Evolutionary conservation across 495 filamentous ascomycete species (phyloP), one percentile per base, ranked within the genome.

Genomic region (Parachaetomium inaequale): DNA sequence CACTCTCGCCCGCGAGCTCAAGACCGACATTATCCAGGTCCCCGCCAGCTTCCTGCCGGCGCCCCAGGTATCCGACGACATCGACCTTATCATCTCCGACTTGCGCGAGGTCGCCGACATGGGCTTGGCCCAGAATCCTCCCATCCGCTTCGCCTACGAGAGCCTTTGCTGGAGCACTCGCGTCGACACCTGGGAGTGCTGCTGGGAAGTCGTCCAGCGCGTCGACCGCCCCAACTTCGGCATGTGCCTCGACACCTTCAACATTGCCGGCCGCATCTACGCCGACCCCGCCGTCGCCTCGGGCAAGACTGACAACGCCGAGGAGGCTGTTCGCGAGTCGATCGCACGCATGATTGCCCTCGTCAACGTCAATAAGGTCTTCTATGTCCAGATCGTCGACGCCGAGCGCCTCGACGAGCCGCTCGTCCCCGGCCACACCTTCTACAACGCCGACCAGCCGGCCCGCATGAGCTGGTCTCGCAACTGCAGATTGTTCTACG

Each of bases 301-400:
- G 0, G 87, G 90, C 3, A 75, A 76, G 31, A 83, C 79, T 0
- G 69, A 76, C 12, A 79, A 87, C 64, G 87, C 86, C 6, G 85
- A 87, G 0, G 75, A 73, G 2, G 82, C 82, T 8, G 75, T 91
- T 15, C 71, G 74, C 23, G 76, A 74, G 11, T 88, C 86, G 4
- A 74, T 95, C 42, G 70, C 75, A 10, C 76, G 78, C 49, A 76
- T 94, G 32, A 74, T 84, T 0, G 62, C 72, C 0, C 76, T 75
- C 1, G 79, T 93, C 40, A 84, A 90, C 54, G 73, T 85, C 4
- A 70, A 74, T 40, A 93, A 92, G 76, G 79, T 95, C 7, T 91
- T 91, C 69, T 91, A 88, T 64, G 81, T 93, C 7, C 90, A 95
- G 75, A 79, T 93, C 34, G 88, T 89, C 11, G 89, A 95, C 63